phyloP scores from a whole-genome alignment of 2,329 filamentous ascomycete genomes.

The Ascochyta rabiei region DNA sequence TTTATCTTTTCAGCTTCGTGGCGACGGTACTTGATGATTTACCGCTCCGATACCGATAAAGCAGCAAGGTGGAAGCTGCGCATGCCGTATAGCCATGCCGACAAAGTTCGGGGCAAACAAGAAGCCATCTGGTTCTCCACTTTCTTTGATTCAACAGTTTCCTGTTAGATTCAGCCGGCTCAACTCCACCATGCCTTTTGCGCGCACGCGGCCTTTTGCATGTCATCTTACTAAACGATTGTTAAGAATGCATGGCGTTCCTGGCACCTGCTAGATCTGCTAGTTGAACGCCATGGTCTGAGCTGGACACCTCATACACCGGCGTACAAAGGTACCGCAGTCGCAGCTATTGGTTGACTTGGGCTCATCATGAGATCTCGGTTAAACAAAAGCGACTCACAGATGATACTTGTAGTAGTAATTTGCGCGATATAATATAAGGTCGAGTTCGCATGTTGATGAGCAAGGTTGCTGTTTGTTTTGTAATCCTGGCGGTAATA shows the following conservation, averaged over 20 bases:
- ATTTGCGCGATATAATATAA: slow-evolving; percentile 9
- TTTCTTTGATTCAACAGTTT: slow-evolving; percentile 14
- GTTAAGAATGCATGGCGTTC: slow-evolving; percentile 2
- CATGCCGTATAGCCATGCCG: neutral
- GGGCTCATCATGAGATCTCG: slow-evolving; percentile 5
- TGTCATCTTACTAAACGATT: neutral
- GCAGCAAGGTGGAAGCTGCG: neutral
- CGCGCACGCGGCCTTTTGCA: slow-evolving; percentile 1
- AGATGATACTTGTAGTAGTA: slow-evolving; percentile 3
- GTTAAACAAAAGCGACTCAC: slow-evolving; percentile 5
- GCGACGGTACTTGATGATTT: slow-evolving; percentile 7
- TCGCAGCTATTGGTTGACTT: neutral
- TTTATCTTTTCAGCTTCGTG: neutral
- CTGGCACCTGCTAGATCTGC: slow-evolving; percentile 8
- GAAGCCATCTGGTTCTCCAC: slow-evolving; percentile 13
- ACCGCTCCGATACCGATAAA: slow-evolving; percentile 1
- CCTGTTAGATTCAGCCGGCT: slow-evolving; percentile 1
- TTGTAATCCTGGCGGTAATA: slow-evolving; percentile 20
- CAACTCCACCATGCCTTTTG: slow-evolving; percentile 3
- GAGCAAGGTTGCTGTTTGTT: slow-evolving; percentile 16
- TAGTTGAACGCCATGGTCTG: slow-evolving; percentile 6
- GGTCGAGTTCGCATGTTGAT: neutral
- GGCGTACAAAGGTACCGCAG: slow-evolving; percentile 17
- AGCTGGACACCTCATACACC: slow-evolving; percentile 4
- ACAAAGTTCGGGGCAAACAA: neutral